Conservation (phyloP, 2,329 filamentous ascomycete genomes). For the Paecilomyces sp. region DNA sequence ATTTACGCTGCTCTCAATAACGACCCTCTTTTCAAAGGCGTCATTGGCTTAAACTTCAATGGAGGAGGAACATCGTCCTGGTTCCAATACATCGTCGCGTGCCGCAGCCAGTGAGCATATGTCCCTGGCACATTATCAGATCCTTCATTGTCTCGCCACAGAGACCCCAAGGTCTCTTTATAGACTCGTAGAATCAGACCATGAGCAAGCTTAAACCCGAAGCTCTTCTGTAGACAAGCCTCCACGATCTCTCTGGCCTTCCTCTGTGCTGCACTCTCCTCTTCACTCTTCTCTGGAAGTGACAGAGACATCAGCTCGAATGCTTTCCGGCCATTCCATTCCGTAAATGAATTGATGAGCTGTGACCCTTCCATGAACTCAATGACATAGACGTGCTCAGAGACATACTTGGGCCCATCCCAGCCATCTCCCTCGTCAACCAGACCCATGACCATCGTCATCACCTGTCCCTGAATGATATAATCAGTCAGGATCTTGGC, state of each 20-base stretch:
- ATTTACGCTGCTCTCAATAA: conserved; percentile 1
- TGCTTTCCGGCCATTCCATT: conserved; percentile 44
- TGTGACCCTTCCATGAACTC: conserved; percentile 46
- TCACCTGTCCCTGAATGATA: conserved; percentile 50
- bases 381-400: conserved; percentile 43
- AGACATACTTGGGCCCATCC: conserved; percentile 48
- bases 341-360: conserved; percentile 47
- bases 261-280: conserved; percentile 40
- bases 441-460: conserved; percentile 46
- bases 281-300: conserved; percentile 31
- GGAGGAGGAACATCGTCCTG: conserved; percentile 34
- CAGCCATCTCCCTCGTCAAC: conserved; percentile 45
- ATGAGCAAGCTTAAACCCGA: conserved; percentile 51
- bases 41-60: conserved; percentile 1
- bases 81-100: conserved; percentile 39
- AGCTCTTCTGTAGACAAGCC: conserved; percentile 43
- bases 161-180: conserved; percentile 45
- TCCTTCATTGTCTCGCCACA: conserved; percentile 46
- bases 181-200: conserved; percentile 46
- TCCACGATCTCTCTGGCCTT: conserved; percentile 47
- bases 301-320: conserved; percentile 45
- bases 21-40: conserved; percentile 2
- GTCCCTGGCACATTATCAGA: conserved; percentile 45
- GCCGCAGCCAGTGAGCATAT: conserved; percentile 49
- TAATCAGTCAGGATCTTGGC: conserved; percentile 48